A percentile compares a stretch with the other conserved stretches of the same genome.
These are phyloP conservation scores for Citrus inodora DNA, from an alignment of 345 rosid genomes.

Conservation along the genomic window DNA sequence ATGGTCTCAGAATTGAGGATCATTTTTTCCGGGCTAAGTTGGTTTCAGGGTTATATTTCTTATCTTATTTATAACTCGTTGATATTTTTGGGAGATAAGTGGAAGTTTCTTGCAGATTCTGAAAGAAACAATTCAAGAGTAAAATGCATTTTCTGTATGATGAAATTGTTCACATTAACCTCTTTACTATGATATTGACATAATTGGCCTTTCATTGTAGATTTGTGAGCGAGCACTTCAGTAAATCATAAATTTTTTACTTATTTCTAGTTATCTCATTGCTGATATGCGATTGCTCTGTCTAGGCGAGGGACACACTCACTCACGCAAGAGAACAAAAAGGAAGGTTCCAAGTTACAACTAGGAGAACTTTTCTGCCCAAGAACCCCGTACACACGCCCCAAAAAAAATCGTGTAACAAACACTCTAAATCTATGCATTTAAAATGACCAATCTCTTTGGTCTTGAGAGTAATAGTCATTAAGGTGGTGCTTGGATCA, in stretches of 20 bases:
- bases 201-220: not conserved
- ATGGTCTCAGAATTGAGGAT: not conserved
- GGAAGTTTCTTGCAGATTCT: not conserved
- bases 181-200: not conserved
- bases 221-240: not conserved
- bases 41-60: not conserved
- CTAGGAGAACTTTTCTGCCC: constrained; percentile 9
- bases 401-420: not conserved
- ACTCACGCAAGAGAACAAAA: not conserved
- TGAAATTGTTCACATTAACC: not conserved
- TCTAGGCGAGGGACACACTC: not conserved
- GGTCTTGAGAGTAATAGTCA: not conserved
- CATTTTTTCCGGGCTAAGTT: not conserved
- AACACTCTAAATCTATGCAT: not conserved
- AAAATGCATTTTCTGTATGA: not conserved
- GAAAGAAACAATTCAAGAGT: not conserved
- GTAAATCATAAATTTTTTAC: not conserved
- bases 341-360: constrained; percentile 5
- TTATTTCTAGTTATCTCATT: not conserved
- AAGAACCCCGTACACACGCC: not conserved
- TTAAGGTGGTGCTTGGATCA: not conserved
- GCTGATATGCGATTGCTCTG: not conserved
- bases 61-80: not conserved
- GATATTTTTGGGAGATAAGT: not conserved
- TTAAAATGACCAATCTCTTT: not conserved